Conservation (phyloP, 345 rosid species). For the Syzygium oleosum region DNA sequence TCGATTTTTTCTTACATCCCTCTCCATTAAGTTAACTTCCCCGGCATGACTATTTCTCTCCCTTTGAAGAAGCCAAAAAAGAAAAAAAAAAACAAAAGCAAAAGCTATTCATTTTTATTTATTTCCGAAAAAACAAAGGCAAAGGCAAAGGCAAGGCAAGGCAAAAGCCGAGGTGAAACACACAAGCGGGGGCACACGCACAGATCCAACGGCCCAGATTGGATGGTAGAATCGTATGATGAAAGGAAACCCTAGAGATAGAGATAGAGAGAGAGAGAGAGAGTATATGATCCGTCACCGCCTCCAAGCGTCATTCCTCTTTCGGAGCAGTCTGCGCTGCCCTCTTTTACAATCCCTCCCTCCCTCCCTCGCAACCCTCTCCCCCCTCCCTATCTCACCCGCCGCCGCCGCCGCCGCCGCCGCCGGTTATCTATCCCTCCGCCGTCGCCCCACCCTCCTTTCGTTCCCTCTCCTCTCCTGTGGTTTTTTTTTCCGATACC, state of each 20-base stretch:
- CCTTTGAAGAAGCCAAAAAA: neutral
- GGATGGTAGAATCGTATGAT: neutral
- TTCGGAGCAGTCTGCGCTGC: constrained; percentile 2
- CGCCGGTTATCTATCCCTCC: constrained; percentile 1
- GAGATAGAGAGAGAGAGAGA: neutral
- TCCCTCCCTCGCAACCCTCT: neutral
- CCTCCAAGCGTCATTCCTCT: neutral
- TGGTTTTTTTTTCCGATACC: neutral
- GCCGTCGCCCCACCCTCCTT: constrained; percentile 25
- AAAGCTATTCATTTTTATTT: neutral
- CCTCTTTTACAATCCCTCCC: neutral
- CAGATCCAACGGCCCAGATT: neutral
- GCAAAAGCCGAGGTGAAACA: neutral
- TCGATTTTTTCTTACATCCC: neutral
- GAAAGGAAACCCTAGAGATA: neutral
- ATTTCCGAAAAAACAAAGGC: neutral
- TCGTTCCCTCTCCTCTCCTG: constrained; percentile 41
- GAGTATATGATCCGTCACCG: neutral
- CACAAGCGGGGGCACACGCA: neutral
- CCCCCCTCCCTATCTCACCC: constrained; percentile 13
- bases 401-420: constrained; percentile 26
- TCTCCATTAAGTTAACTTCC: neutral
- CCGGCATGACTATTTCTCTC: neutral
- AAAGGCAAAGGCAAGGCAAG: no score
- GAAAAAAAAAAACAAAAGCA: neutral